Evolutionary conservation across 169 alveolate species (phyloP).

Genomic region (Eimeria praecox): DNA sequence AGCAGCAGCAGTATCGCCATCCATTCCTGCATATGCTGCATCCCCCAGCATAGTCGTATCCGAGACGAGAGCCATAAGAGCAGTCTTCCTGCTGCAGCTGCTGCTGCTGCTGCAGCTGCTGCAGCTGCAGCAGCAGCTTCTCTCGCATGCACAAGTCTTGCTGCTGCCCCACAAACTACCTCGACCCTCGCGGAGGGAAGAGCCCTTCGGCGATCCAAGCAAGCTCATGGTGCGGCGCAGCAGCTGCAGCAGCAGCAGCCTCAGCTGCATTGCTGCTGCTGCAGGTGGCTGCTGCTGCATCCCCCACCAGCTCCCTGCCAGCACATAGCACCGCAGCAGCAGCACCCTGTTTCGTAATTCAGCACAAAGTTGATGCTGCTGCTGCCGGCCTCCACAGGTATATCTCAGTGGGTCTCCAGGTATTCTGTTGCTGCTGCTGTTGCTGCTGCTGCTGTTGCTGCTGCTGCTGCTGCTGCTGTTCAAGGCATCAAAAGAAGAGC

Average conservation of each 20-base stretch:
- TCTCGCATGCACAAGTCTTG: neutral
- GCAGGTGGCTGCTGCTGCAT: constrained; percentile 66
- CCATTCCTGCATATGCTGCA: constrained; percentile 15
- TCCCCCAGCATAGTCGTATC: constrained; percentile 1
- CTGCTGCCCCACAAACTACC: neutral
- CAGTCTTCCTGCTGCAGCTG: neutral
- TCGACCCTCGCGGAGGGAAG: neutral
- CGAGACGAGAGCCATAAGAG: neutral
- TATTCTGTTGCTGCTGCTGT: neutral
- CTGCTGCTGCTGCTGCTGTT: constrained; percentile 1
- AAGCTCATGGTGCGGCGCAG: constrained; percentile 36
- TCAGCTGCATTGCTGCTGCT: constrained; percentile 18
- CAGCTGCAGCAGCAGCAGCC: constrained; percentile 67
- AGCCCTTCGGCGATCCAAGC: constrained; percentile 24
- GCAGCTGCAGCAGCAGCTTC: neutral
- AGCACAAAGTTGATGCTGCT: constrained; percentile 32
- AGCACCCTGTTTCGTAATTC: constrained; percentile 35
- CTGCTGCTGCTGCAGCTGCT: constrained; percentile 29
- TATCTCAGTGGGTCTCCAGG: constrained; percentile 46
- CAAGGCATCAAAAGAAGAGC: neutral
- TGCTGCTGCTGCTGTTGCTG: constrained; percentile 20
- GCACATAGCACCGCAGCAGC: constrained; percentile 65
- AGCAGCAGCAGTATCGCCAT: constrained; percentile 48
- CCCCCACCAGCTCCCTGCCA: constrained; percentile 1
- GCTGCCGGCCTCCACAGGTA: constrained; percentile 39